Percentiles rank a stretch among this genome's conserved stretches.
Conservation (phyloP, 1,139 yeast genomes). For the Pichia sp. region DNA sequence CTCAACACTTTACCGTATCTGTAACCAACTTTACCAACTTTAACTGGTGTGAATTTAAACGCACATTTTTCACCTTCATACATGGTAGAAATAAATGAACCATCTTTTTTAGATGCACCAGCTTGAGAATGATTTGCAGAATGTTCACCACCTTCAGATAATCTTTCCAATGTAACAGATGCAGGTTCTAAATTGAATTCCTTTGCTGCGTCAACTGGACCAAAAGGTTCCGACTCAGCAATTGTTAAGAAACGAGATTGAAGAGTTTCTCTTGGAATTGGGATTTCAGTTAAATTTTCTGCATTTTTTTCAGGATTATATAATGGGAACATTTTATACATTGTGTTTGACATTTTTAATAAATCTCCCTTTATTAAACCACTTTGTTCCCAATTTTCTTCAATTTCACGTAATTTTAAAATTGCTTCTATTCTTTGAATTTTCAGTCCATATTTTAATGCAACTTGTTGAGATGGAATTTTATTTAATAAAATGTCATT, state of each 20-base stretch:
- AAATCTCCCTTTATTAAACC: slow-evolving; percentile 50
- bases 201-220: slow-evolving; percentile 93
- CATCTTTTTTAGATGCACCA: slow-evolving; percentile 18
- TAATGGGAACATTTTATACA: slow-evolving; percentile 80
- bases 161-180: slow-evolving; percentile 58
- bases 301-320: slow-evolving; percentile 41
- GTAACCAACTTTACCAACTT: slow-evolving; percentile 79
- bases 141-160: slow-evolving; percentile 52
- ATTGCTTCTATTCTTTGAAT: slow-evolving; percentile 85
- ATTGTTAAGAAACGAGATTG: slow-evolving; percentile 81
- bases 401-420: slow-evolving; percentile 58
- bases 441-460: slow-evolving; percentile 73
- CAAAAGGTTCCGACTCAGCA: slow-evolving; percentile 95
- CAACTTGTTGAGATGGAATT: slow-evolving; percentile 62
- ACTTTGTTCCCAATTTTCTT: slow-evolving; percentile 50
- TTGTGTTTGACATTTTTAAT: slow-evolving; percentile 46
- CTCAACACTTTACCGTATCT: slow-evolving; percentile 90
- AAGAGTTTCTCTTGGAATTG: slow-evolving; percentile 78
- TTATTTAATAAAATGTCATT: slow-evolving; percentile 49
- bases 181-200: slow-evolving; percentile 83
- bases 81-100: slow-evolving; percentile 41
- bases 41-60: slow-evolving; percentile 70
- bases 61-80: slow-evolving; percentile 53
- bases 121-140: slow-evolving; percentile 27
- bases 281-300: slow-evolving; percentile 88